phyloP scores from a whole-genome alignment of 139 green algal species.

The Chlamydomonas sphaeroides region DNA sequence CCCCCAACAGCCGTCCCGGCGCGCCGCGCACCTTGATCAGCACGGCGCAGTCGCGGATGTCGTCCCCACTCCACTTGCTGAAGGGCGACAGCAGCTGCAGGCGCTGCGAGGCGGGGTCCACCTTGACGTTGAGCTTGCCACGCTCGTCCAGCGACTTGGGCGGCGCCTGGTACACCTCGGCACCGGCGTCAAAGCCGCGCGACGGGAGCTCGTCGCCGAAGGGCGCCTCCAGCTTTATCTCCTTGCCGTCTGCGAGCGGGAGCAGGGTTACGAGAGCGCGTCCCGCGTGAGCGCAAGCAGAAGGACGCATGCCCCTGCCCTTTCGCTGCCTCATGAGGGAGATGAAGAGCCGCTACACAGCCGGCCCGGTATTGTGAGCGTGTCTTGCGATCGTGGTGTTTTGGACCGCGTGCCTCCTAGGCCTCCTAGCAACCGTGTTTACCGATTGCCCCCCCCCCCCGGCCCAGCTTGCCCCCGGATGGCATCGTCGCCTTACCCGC shows the following conservation, averaged over 20 bases:
- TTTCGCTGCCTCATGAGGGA: not conserved
- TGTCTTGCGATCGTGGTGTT: too few relatives aligned
- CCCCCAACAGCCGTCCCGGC: too few relatives aligned
- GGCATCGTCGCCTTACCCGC: constrained; percentile 12
- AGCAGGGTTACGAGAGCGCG: not conserved
- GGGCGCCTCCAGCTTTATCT: constrained; percentile 85
- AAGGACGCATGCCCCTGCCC: too few relatives aligned
- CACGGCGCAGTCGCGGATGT: constrained; percentile 76
- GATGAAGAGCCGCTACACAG: too few relatives aligned
- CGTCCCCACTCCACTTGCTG: constrained; percentile 81
- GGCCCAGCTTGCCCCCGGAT: too few relatives aligned
- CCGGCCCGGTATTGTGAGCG: too few relatives aligned
- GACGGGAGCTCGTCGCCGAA: constrained; percentile 89
- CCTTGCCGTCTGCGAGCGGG: constrained; percentile 76
- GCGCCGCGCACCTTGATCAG: constrained; percentile 69
- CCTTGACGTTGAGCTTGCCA: constrained; percentile 48
- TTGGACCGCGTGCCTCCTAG: too few relatives aligned
- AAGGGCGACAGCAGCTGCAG: constrained; percentile 94
- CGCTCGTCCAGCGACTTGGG: constrained; percentile 7
- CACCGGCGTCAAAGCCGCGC: constrained; percentile 81
- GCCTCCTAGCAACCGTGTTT: not conserved
- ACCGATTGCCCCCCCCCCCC: too few relatives aligned
- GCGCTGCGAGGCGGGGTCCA: constrained; percentile 81
- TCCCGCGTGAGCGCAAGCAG: too few relatives aligned
- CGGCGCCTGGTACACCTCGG: constrained; percentile 47